Base-by-base conservation (phyloP, 345 rosid genomes). In the Euphorbia peplus region DNA sequence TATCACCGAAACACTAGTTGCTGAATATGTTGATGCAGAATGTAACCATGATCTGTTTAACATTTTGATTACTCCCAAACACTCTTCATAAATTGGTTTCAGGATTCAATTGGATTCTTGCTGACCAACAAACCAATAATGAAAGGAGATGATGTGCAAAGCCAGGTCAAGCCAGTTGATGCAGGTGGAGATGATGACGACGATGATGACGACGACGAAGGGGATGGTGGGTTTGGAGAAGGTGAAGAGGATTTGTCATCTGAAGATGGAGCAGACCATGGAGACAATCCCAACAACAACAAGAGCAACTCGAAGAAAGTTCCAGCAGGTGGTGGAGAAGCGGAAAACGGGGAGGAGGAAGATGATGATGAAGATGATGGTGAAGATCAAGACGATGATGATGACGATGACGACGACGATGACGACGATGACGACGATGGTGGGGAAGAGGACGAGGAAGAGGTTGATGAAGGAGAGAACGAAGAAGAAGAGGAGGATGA, bases 401-500 rank as follows among this genome's bases (percentile, higher is more conserved):
- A 82, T 0, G 77, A 79, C 0, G 86, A 75, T 0, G 83, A 76
- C 0, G 85, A 76, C 0, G 91, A 76, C 0, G 85, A 82, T 0
- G 91, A 83, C 0, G 87, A 79, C 0, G 93, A 80, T 0, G 88
- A 75, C 0, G 89, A 61, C 0, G 87, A 67, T 0, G 90, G 54
- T 0, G 93, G 68, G 1, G 89, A 72, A 0, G 89, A 77, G 0
- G 91, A 51, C 0, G 87, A 74, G 0, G 87, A 55, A 0, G 88
- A 65, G 7, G 88, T 46, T 0, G 90, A 80, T 0, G 88, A 75
- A 11, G 81, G 63, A 8, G 80, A 80, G 8, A 65, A 78, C 0
- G 84, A 82, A 14, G 88, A 86, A 0, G 96, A 86, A 0, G 91
- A 84, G 15, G 92, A 90, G 18, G 96, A 90, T 0, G 96, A 88